Percentiles rank a stretch among this genome's conserved stretches.
phyloP scores from a whole-genome alignment of 345 rosid genomes.

The Sisymbrium irio region DNA sequence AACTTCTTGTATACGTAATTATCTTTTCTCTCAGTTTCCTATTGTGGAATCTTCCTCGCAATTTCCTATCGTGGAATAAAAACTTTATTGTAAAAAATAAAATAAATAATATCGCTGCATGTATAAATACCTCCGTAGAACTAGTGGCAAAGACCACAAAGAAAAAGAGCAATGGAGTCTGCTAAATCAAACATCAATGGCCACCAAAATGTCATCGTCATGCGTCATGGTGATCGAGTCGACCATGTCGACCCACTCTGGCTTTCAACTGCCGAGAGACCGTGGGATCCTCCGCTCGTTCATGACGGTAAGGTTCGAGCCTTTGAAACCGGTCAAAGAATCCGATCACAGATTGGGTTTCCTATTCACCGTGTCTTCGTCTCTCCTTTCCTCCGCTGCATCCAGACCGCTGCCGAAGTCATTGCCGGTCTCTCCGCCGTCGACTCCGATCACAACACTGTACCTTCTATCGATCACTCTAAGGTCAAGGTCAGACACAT shows the following conservation, averaged over 20 bases:
- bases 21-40: constrained; percentile 24
- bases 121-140: neutral
- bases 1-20: neutral
- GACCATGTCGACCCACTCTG: constrained; percentile 56
- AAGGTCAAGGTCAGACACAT: constrained; percentile 55
- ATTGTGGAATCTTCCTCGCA: constrained; percentile 7
- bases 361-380: constrained; percentile 77
- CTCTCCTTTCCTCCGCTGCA: constrained; percentile 84
- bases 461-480: constrained; percentile 35
- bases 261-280: constrained; percentile 49
- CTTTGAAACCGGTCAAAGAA: constrained; percentile 44
- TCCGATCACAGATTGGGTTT: constrained; percentile 39
- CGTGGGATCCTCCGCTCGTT: constrained; percentile 75
- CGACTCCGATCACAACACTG: constrained; percentile 23
- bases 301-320: constrained; percentile 53
- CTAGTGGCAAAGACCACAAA: neutral
- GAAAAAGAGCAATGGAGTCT: constrained; percentile 25
- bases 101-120: neutral
- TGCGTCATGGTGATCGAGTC: constrained; percentile 89
- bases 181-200: neutral
- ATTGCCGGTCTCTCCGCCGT: constrained; percentile 48
- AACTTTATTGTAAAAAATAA: neutral
- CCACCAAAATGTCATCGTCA: constrained; percentile 64
- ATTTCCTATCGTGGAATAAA: constrained; percentile 6
- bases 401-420: constrained; percentile 66